These are phyloP conservation scores for Mycena alexandri DNA, from an alignment of 768 basidiomycete species.

Conservation along the genomic window DNA sequence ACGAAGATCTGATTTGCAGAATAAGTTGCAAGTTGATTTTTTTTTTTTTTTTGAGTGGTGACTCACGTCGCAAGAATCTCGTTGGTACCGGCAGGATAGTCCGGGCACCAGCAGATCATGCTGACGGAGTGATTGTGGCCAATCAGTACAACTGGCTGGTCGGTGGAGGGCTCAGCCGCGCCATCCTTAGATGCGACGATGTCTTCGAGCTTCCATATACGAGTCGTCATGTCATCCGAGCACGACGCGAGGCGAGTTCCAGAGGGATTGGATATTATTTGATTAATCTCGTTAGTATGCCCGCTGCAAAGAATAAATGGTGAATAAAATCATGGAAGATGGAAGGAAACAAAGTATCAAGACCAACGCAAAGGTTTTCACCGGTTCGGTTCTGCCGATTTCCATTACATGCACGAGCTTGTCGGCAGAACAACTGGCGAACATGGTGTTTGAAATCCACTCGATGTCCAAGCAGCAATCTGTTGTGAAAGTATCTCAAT, in stretches of 20 bases:
- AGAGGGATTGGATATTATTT: constrained; percentile 77
- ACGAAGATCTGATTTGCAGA: constrained; percentile 69
- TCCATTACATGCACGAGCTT: constrained; percentile 71
- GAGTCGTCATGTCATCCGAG: constrained; percentile 84
- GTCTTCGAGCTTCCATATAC: constrained; percentile 78
- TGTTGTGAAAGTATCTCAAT: constrained; percentile 39
- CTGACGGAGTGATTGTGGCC: constrained; percentile 79
- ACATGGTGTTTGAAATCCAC: constrained; percentile 79
- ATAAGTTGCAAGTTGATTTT: constrained; percentile 4
- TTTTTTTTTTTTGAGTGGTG: background rate
- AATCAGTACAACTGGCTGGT: constrained; percentile 59
- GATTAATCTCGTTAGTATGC: constrained; percentile 83
- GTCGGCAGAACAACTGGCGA: constrained; percentile 83
- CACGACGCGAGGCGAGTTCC: constrained; percentile 81
- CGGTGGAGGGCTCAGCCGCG: constrained; percentile 50
- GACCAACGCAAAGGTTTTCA: constrained; percentile 74
- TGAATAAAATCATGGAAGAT: constrained; percentile 19
- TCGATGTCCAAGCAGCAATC: constrained; percentile 87
- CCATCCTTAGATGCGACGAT: constrained; percentile 48
- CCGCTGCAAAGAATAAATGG: constrained; percentile 66
- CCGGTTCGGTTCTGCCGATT: constrained; percentile 63
- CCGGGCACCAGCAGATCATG: constrained; percentile 78
- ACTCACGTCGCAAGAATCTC: constrained; percentile 81
- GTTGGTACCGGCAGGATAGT: constrained; percentile 58
- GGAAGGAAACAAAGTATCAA: constrained; percentile 11